Percentiles rank a stretch among this genome's conserved stretches.
Conservation (phyloP, 208 protist species). For the Trypanosoma vivax region DNA sequence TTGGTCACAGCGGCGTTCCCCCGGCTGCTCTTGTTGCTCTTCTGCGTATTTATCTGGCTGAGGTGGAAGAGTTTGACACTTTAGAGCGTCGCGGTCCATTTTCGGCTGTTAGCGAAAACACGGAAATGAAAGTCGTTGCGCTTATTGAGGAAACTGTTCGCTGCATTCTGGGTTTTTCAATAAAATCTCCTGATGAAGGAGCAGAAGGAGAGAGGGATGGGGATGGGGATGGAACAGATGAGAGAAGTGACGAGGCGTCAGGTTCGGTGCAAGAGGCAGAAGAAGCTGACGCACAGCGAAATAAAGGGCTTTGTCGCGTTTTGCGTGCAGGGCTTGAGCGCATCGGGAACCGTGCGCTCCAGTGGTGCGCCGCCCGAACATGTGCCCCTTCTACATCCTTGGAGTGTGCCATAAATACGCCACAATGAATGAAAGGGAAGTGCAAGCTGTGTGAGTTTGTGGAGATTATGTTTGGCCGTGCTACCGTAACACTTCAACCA, state of each 20-base stretch:
- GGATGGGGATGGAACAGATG: slow-evolving; percentile 8
- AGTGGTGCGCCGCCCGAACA: slow-evolving; percentile 32
- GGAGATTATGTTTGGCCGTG: no score
- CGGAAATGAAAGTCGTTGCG: slow-evolving; percentile 48
- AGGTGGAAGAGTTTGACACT: slow-evolving; percentile 53
- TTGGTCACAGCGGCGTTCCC: slow-evolving; percentile 44
- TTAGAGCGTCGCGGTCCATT: slow-evolving; percentile 69
- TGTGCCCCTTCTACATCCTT: not conserved
- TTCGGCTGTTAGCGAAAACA: slow-evolving; percentile 26
- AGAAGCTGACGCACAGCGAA: slow-evolving; percentile 14
- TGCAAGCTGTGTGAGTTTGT: no score
- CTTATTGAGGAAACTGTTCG: slow-evolving; percentile 39
- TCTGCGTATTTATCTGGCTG: slow-evolving; percentile 66
- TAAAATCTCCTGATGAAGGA: slow-evolving; percentile 61
- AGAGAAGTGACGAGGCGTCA: slow-evolving; percentile 12
- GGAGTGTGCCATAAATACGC: no score
- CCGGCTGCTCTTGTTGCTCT: slow-evolving; percentile 61
- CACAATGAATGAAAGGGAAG: no score
- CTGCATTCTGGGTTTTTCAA: slow-evolving; percentile 52
- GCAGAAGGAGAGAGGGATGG: slow-evolving; percentile 11
- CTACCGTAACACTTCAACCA: no score
- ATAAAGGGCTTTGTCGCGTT: slow-evolving; percentile 40
- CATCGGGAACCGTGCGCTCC: slow-evolving; percentile 44
- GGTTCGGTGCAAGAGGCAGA: slow-evolving; percentile 12
- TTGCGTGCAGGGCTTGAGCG: slow-evolving; percentile 71